Percentiles rank a stretch among this genome's conserved stretches.
Evolutionary conservation across 305 asterid genomes (phyloP).

Genomic region (Ilex paraguariensis): DNA sequence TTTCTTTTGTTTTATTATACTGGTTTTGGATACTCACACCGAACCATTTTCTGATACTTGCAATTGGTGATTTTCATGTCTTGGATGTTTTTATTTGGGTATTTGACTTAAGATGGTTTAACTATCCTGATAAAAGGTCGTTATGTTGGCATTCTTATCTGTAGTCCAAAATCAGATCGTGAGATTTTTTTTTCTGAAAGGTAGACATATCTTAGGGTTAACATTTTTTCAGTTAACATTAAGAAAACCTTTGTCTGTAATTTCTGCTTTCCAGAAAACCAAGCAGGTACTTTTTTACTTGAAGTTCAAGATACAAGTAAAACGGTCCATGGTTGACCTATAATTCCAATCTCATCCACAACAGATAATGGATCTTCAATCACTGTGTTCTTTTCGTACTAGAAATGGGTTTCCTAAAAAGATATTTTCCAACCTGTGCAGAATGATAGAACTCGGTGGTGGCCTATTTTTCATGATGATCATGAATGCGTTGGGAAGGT

Average conservation of each 20-base stretch:
- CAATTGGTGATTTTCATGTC: too few species aligned
- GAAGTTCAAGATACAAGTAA: constrained; percentile 77
- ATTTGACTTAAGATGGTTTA: too few species aligned
- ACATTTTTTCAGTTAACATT: not conserved
- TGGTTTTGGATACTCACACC: too few species aligned
- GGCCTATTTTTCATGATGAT: constrained; percentile 74
- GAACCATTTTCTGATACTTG: too few species aligned
- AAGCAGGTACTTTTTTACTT: constrained; percentile 77
- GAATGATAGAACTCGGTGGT: constrained; percentile 87
- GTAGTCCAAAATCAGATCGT: too few species aligned
- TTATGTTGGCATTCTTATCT: too few species aligned
- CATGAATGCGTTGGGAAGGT: constrained; percentile 89
- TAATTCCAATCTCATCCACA: constrained; percentile 70
- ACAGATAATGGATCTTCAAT: constrained; percentile 65
- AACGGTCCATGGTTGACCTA: constrained; percentile 65
- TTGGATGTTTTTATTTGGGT: too few species aligned
- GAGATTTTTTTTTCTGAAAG: too few species aligned
- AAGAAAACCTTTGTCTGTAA: not conserved
- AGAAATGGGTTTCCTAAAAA: not conserved
- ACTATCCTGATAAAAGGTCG: too few species aligned
- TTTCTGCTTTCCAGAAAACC: constrained; percentile 89
- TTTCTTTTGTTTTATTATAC: too few species aligned
- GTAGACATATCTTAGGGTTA: too few species aligned
- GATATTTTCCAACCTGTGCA: constrained; percentile 23
- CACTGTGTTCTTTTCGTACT: constrained; percentile 14